These are phyloP conservation scores for Rhodofomes roseus DNA, from an alignment of 1,284 basidiomycete species.

Conservation along the genomic window DNA sequence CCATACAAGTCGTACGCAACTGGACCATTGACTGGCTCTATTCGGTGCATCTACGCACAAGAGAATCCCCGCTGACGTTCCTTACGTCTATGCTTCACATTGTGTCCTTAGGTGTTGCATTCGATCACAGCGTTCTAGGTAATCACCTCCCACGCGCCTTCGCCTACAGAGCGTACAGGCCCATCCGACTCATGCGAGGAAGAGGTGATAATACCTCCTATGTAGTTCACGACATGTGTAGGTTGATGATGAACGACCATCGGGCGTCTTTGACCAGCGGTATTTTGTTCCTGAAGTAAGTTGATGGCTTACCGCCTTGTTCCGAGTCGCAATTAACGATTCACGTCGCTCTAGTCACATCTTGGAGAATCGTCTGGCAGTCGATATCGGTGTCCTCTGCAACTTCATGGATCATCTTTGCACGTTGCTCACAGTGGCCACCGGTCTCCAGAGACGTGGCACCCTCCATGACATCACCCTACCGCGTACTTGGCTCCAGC, in stretches of 20 bases:
- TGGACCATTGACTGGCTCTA: constrained; percentile 41
- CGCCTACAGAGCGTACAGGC: constrained; percentile 13
- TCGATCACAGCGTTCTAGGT: constrained; percentile 15
- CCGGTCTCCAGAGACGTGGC: constrained; percentile 17
- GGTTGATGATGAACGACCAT: constrained; percentile 20
- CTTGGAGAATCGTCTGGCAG: constrained; percentile 25
- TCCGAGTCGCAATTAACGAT: neutral
- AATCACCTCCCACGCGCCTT: constrained; percentile 15
- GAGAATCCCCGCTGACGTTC: constrained; percentile 5
- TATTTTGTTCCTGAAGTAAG: constrained; percentile 22
- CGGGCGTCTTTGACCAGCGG: constrained; percentile 25
- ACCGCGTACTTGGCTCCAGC: constrained; percentile 44
- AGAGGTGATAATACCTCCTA: constrained; percentile 15
- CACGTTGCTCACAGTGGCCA: constrained; percentile 33
- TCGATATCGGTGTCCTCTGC: constrained; percentile 43
- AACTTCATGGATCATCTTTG: constrained; percentile 43
- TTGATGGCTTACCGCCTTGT: neutral
- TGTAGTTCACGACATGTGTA: constrained; percentile 36
- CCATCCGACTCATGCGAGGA: constrained; percentile 9
- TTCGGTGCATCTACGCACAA: constrained; percentile 11
- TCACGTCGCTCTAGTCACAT: constrained; percentile 34
- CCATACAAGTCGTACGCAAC: constrained; percentile 32
- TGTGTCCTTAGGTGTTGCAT: constrained; percentile 17
- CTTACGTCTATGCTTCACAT: constrained; percentile 19
- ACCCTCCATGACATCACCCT: constrained; percentile 41